Conservation (phyloP, 345 rosid genomes). For the Leavenworthia alabamica region DNA sequence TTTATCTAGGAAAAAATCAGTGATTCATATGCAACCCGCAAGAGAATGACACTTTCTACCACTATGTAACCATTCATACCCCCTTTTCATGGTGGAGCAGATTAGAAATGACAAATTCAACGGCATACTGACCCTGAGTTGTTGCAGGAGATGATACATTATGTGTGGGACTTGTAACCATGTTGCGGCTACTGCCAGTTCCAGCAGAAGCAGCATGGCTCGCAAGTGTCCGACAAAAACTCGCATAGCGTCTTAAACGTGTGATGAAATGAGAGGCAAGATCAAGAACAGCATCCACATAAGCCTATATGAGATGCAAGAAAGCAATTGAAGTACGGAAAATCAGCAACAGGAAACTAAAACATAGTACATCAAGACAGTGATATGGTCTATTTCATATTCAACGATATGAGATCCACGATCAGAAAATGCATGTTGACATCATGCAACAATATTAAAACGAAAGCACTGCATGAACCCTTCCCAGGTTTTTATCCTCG, state of each 20-base stretch:
- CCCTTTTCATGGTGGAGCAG: neutral
- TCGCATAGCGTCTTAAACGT: constrained; percentile 92
- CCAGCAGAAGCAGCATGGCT: constrained; percentile 94
- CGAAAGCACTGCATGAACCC: neutral
- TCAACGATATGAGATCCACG: constrained; percentile 1
- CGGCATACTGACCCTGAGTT: constrained; percentile 62
- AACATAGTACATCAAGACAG: neutral
- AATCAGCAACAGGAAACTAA: neutral
- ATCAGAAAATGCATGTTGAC: neutral
- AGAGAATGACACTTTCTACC: neutral
- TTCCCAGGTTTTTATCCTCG: neutral
- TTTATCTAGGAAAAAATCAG: neutral
- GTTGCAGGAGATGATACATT: constrained; percentile 67
- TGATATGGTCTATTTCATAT: constrained; percentile 12
- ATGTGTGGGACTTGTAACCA: constrained; percentile 85
- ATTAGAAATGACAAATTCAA: constrained; percentile 9
- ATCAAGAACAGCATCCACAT: constrained; percentile 98
- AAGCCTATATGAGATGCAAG: constrained; percentile 54
- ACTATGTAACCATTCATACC: neutral
- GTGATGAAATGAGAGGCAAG: constrained; percentile 98
- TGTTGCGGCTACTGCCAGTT: constrained; percentile 75
- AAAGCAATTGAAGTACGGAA: constrained; percentile 14
- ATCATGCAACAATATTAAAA: neutral
- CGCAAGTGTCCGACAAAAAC: constrained; percentile 98
- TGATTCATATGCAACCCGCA: neutral